These are phyloP conservation scores for Arabidopsis thaliana DNA, from an alignment of 345 rosid genomes.

Conservation along the genomic window TAIR10.1 NC_003075.7:15598001-15598500, in stretches of 20 bases:
- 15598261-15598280: constrained; percentile 20
- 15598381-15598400: constrained; percentile 35
- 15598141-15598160: not conserved
- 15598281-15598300: constrained; percentile 40
- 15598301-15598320: constrained; percentile 16
- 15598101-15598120: too few relatives aligned
- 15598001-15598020: not conserved
- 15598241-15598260: constrained; percentile 27
- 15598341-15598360: constrained; percentile 12
- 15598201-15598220: constrained; percentile 17
- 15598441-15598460: constrained; percentile 27
- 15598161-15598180: not conserved
- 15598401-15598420: constrained; percentile 30
- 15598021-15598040: not conserved
- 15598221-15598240: not conserved
- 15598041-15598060: too few relatives aligned
- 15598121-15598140: not conserved
- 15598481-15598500: not conserved
- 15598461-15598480: not conserved
- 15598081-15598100: not conserved
- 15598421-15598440: constrained; percentile 21
- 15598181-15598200: not conserved
- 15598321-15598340: not conserved
- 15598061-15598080: too few relatives aligned
- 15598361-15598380: constrained; percentile 8